Percentiles rank a stretch among this genome's conserved stretches.
phyloP scores from a whole-genome alignment of 1,284 basidiomycete species.

The Moesziomyces sp. region DNA sequence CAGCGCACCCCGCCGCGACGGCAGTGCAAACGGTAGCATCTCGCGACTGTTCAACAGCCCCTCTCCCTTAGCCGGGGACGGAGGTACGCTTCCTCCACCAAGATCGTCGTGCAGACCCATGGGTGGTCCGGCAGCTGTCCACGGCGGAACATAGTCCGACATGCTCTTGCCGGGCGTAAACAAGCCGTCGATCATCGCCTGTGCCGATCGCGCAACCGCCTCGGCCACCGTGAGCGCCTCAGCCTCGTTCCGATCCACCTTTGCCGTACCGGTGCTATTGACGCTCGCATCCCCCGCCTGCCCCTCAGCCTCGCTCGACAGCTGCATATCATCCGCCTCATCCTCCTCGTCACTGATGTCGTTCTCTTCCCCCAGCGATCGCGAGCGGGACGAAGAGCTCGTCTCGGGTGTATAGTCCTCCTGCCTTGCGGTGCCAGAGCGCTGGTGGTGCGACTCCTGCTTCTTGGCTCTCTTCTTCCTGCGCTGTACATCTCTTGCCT shows the following conservation, averaged over 20 bases:
- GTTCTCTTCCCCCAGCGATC: slow-evolving; percentile 20
- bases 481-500: slow-evolving; percentile 24
- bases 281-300: slow-evolving; percentile 22
- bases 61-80: slow-evolving; percentile 28
- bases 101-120: slow-evolving; percentile 38
- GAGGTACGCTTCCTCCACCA: slow-evolving; percentile 14
- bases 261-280: slow-evolving; percentile 42
- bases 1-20: slow-evolving; percentile 80
- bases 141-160: slow-evolving; percentile 57
- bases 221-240: slow-evolving; percentile 46
- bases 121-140: slow-evolving; percentile 46
- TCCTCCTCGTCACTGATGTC: slow-evolving; percentile 9
- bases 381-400: not conserved
- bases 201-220: slow-evolving; percentile 31
- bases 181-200: slow-evolving; percentile 52
- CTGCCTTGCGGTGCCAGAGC: slow-evolving; percentile 56
- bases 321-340: slow-evolving; percentile 9
- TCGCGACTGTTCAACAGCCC: slow-evolving; percentile 79
- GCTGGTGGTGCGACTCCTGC: slow-evolving; percentile 31
- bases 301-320: slow-evolving; percentile 3
- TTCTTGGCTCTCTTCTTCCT: slow-evolving; percentile 35
- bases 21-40: slow-evolving; percentile 89
- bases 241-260: not conserved
- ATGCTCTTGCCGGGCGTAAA: slow-evolving; percentile 55
- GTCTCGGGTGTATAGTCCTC: slow-evolving; percentile 28